Evolutionary conservation across 1,284 basidiomycete species (phyloP).

Genomic region (Amylostereum areolatum): DNA sequence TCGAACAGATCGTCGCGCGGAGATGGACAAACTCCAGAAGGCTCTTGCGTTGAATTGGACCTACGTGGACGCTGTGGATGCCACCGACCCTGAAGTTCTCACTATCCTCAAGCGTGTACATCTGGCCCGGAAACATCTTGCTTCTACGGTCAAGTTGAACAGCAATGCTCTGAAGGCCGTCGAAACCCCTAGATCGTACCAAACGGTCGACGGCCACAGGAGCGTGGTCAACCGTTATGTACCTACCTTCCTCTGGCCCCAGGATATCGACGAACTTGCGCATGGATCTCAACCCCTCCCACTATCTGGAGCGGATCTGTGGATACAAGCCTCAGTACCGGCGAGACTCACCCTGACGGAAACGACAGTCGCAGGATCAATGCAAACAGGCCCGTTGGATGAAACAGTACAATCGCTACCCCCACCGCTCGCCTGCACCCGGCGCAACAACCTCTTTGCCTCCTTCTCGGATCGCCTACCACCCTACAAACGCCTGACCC

Average conservation of each 20-base stretch:
- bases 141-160: background rate
- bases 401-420: background rate
- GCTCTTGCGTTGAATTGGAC: constrained; percentile 44
- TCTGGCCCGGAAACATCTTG: constrained; percentile 16
- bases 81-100: constrained; percentile 30
- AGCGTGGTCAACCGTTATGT: no score
- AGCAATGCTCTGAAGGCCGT: no score
- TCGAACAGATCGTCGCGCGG: constrained; percentile 41
- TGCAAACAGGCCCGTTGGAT: no score
- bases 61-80: constrained; percentile 43
- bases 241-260: no score
- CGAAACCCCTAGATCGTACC: no score
- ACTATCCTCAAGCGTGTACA: constrained; percentile 37
- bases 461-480: constrained; percentile 33
- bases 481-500: constrained; percentile 45
- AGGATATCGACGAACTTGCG: constrained; percentile 28
- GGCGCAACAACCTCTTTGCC: constrained; percentile 35
- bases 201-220: no score
- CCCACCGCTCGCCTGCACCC: constrained; percentile 40
- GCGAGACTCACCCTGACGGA: no score
- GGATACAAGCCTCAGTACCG: constrained; percentile 13
- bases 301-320: constrained; percentile 28
- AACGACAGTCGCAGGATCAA: no score
- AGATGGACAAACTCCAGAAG: constrained; percentile 47
- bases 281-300: constrained; percentile 21